Evolutionary conservation across 306 rosid genomes (phyloP).

Genomic region (Trichosanthes cucumerina): DNA sequence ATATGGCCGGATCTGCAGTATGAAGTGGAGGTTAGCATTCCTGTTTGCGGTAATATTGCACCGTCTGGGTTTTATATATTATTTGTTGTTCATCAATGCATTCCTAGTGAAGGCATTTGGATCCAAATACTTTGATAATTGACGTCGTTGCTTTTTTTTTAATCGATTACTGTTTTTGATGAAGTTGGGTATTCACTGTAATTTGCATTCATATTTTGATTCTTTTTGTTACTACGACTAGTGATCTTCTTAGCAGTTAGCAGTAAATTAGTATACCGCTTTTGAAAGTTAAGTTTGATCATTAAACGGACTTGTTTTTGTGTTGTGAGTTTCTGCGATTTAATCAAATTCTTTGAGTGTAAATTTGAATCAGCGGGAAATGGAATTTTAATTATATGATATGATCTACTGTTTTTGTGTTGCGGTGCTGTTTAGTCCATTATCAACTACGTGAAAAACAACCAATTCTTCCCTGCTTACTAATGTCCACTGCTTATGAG

Average conservation of each 20-base stretch:
- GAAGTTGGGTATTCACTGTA: not conserved
- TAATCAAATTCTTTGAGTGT: too few species aligned
- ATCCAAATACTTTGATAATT: constrained; percentile 14
- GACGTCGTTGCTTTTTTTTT: not conserved
- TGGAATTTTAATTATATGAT: too few species aligned
- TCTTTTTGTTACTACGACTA: not conserved
- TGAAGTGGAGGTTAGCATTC: constrained; percentile 19
- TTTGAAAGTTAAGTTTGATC: not conserved
- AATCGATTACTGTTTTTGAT: not conserved
- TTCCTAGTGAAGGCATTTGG: constrained; percentile 49
- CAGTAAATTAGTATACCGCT: too few species aligned
- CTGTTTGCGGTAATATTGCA: constrained; percentile 29
- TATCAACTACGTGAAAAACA: too few species aligned
- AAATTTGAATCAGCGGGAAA: too few species aligned
- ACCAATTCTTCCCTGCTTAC: too few species aligned
- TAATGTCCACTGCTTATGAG: too few species aligned
- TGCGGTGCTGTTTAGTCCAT: too few species aligned
- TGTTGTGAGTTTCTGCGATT: too few species aligned
- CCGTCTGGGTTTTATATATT: constrained; percentile 41
- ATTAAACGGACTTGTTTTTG: not conserved
- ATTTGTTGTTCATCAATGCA: constrained; percentile 30
- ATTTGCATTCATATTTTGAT: not conserved
- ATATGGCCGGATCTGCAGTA: constrained; percentile 4
- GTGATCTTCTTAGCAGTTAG: too few species aligned
- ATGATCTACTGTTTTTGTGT: too few species aligned